Conservation (phyloP, 129 eudicot genomes). For the Silybum marianum region DNA sequence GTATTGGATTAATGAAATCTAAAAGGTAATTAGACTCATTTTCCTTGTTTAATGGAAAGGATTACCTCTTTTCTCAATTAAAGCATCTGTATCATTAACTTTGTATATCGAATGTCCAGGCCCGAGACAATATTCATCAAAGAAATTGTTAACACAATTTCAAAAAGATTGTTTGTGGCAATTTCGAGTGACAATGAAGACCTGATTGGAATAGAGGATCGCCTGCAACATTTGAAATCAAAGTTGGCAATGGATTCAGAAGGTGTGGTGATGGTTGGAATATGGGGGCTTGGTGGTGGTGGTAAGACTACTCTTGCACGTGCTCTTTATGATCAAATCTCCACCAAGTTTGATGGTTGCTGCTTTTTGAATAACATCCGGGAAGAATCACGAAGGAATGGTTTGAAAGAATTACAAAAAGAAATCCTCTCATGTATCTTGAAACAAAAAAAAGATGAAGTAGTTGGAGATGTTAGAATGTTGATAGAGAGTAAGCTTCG, state of each 20-base stretch:
- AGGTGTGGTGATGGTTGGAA: neutral
- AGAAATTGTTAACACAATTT: no score
- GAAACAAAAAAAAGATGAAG: no score
- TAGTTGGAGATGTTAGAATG: no score
- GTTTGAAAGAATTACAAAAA: neutral
- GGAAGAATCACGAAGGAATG: neutral
- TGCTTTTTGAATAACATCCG: neutral
- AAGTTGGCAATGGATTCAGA: neutral
- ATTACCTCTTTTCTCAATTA: no score
- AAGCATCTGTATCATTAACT: no score
- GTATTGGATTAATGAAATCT: no score
- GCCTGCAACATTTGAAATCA: neutral
- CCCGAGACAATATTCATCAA: no score
- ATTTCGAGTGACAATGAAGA: neutral
- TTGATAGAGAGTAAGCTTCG: no score
- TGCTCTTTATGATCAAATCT: neutral
- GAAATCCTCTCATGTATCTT: no score
- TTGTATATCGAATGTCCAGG: no score
- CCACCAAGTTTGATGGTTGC: neutral
- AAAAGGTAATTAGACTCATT: no score
- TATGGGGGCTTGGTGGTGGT: neutral
- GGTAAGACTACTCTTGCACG: neutral
- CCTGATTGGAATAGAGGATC: neutral
- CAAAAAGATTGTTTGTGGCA: neutral
- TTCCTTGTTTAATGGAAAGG: no score